Conservation (phyloP, 495 filamentous ascomycete genomes). For the Aspergillus panamensis region DNA sequence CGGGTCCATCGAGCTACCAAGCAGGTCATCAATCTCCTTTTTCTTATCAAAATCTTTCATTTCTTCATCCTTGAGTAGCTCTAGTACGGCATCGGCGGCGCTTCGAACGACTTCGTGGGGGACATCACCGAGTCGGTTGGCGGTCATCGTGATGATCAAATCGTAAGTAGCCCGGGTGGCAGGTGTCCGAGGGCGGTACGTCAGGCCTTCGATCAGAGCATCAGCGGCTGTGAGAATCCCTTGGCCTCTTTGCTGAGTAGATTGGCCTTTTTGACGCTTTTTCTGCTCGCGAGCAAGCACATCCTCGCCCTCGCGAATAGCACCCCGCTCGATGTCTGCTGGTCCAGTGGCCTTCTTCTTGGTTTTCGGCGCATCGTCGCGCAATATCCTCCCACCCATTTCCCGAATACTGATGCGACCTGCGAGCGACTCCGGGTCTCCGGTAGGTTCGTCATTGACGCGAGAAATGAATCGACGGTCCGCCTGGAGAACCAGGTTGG, state of each 20-base stretch:
- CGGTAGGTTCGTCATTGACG: constrained; percentile 89
- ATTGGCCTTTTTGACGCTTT: constrained; percentile 77
- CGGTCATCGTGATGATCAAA: constrained; percentile 87
- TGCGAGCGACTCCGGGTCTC: constrained; percentile 95
- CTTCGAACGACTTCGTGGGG: constrained; percentile 87
- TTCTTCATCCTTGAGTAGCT: constrained; percentile 89
- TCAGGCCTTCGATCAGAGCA: constrained; percentile 77
- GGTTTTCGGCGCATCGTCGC: constrained; percentile 75
- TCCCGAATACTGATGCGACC: constrained; percentile 88
- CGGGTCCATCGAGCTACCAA: constrained; percentile 74
- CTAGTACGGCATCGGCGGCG: constrained; percentile 89
- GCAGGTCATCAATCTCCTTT: constrained; percentile 90
- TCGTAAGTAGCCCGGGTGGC: constrained; percentile 95
- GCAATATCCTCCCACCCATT: constrained; percentile 82
- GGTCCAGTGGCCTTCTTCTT: constrained; percentile 65
- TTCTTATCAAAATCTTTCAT: constrained; percentile 99
- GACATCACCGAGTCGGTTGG: constrained; percentile 86
- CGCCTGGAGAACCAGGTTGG: constrained; percentile 99
- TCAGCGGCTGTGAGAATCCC: constrained; percentile 84
- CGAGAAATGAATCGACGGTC: constrained; percentile 93
- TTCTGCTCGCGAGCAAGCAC: constrained; percentile 81
- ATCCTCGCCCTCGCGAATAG: constrained; percentile 79
- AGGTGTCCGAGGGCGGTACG: constrained; percentile 85
- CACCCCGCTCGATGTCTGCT: constrained; percentile 68
- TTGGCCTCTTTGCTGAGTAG: constrained; percentile 66